These are phyloP conservation scores for Penicillium thymicola DNA, from an alignment of 2,329 filamentous ascomycete species.

Conservation along the genomic window DNA sequence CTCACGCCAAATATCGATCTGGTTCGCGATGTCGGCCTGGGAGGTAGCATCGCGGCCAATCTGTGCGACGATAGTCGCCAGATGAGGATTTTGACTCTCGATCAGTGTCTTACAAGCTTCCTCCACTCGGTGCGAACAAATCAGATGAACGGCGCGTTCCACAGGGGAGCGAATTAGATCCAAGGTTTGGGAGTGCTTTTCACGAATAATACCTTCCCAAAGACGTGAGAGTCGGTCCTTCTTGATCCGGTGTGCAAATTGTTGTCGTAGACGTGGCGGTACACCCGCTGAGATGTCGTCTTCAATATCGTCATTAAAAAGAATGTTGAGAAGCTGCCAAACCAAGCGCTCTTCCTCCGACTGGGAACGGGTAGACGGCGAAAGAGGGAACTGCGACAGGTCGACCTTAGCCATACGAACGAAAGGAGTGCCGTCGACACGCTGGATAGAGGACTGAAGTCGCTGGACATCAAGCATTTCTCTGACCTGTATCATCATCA, in stretches of 20 bases:
- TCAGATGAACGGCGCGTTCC: slow-evolving; percentile 76
- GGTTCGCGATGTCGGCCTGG: slow-evolving; percentile 71
- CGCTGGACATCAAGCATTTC: slow-evolving; percentile 37
- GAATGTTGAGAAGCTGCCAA: slow-evolving; percentile 81
- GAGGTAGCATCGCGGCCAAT: slow-evolving; percentile 70
- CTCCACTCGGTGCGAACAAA: slow-evolving; percentile 73
- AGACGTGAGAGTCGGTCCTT: slow-evolving; percentile 47
- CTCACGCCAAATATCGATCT: slow-evolving; percentile 80
- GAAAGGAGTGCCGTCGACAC: slow-evolving; percentile 59
- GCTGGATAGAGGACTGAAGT: slow-evolving; percentile 43
- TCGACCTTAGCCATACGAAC: slow-evolving; percentile 39
- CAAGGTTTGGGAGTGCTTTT: slow-evolving; percentile 66
- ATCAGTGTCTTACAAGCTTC: slow-evolving; percentile 80
- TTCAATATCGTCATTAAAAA: slow-evolving; percentile 69
- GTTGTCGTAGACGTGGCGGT: slow-evolving; percentile 36
- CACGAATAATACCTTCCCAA: slow-evolving; percentile 48
- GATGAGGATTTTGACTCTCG: slow-evolving; percentile 71
- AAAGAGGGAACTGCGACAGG: slow-evolving; percentile 33
- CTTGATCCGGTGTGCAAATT: slow-evolving; percentile 45
- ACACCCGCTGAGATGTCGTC: slow-evolving; percentile 46
- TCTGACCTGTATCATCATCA: slow-evolving; percentile 18
- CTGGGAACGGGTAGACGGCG: slow-evolving; percentile 27
- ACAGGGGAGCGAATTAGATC: slow-evolving; percentile 64
- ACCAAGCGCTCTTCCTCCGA: slow-evolving; percentile 49
- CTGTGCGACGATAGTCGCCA: slow-evolving; percentile 80